Base-by-base conservation (phyloP, 2,329 filamentous ascomycete genomes). In the Colletotrichum sp. region DNA sequence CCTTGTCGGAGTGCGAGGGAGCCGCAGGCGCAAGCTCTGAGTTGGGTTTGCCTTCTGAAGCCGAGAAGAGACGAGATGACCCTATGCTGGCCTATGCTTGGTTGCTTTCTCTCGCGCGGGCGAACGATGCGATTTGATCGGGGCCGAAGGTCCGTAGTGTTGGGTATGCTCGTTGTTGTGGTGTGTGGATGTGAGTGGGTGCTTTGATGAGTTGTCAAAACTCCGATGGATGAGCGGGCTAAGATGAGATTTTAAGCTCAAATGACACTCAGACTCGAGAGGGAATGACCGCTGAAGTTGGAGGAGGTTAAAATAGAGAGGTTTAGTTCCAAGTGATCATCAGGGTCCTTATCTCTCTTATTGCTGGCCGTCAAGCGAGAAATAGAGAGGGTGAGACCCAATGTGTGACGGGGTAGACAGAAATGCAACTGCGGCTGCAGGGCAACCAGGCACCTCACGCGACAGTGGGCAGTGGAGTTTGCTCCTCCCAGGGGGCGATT, bases 1-100 rank as follows among this genome's bases (percentile, higher is more conserved):
- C 70, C 30, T 65, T 57, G 18, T 68, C 55, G 32, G 71, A 36
- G 26, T 63, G 39, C 64, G 55, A 72, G 59, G 64, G 67, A 44
- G 70, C 39, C 64, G 73, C 24, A 52, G n/a, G n/a, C 2, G n/a
- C 16, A 49, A 49, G 44, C 44, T 52, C 44, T 52, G 44, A n/a
- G 44, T 52, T 18, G 55, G 59, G 18, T 34, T 26, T 63, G 21
- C 21, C 36, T 57, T 68, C 62, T 52, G 36, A 44, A 52, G 18
- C 28, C 32, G 52, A 68, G 10, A 44, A 62, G 28, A 13, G 12
- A 32, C 4, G 26, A 59, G 32, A 68, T 8, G 49, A 21, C 49
- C 66, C 21, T 32, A 52, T 63, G 55, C 69, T 32, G 69, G 63
- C 44, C 69, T 44, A 73, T 62, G 62, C 67, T 71, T 67, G 68